These are phyloP conservation scores for Naganishia liquefaciens DNA, from an alignment of 1,284 basidiomycete species.

Conservation along the genomic window DNA sequence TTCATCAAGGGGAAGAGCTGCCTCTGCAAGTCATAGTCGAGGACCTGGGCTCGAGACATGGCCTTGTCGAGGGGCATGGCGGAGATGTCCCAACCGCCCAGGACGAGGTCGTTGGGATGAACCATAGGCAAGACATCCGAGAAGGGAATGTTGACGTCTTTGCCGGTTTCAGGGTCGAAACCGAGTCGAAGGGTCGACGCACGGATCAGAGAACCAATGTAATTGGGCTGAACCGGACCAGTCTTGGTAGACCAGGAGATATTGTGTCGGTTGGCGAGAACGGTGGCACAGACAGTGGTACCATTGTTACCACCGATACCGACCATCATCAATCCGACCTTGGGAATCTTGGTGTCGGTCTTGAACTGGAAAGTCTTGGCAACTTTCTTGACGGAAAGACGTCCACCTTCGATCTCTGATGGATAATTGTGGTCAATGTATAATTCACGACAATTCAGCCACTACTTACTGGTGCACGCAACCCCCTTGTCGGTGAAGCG, in stretches of 20 bases:
- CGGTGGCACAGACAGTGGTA: conserved; percentile 87
- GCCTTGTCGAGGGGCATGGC: conserved; percentile 80
- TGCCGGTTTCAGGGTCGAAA: conserved; percentile 75
- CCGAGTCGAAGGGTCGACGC: conserved; percentile 94
- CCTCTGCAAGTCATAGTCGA: conserved; percentile 96
- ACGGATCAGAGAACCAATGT: conserved; percentile 84
- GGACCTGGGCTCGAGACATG: conserved; percentile 89
- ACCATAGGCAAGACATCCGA: conserved; percentile 96
- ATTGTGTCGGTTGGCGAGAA: conserved; percentile 94
- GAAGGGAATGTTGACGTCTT: conserved; percentile 91
- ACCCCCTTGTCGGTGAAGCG: conserved; percentile 82
- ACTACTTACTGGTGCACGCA: conserved; percentile 59
- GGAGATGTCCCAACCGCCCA: conserved; percentile 98
- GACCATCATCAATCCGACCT: conserved; percentile 97
- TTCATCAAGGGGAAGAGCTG: conserved; percentile 88
- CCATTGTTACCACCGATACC: conserved; percentile 98
- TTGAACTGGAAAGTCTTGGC: conserved; percentile 84
- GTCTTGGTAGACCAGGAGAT: conserved; percentile 94
- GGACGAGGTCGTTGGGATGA: conserved; percentile 96
- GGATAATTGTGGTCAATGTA: not conserved
- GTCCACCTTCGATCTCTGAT: conserved; percentile 62
- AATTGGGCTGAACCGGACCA: conserved; percentile 91
- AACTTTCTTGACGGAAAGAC: conserved; percentile 70
- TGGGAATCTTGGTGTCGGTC: conserved; percentile 81
- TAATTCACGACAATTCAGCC: not conserved